Conservation (phyloP, 1,139 yeast species). For the Dujonia santamariae region DNA sequence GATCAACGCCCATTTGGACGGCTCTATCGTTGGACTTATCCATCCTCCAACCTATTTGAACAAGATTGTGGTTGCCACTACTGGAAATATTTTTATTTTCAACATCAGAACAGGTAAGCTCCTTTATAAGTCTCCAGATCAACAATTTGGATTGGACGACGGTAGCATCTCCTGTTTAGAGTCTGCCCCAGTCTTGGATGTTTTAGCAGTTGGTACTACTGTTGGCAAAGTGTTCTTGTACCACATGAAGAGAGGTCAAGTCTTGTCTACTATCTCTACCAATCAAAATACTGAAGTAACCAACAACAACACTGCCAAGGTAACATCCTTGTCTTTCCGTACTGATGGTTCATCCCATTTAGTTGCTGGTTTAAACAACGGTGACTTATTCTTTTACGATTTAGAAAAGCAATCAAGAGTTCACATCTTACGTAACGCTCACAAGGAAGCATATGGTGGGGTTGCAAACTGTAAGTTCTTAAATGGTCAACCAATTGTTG, state of each 20-base stretch:
- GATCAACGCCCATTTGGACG: constrained; percentile 57
- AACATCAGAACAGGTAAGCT: constrained; percentile 80
- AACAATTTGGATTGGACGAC: constrained; percentile 37
- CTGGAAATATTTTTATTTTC: constrained; percentile 57
- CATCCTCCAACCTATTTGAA: constrained; percentile 94
- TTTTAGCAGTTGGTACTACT: constrained; percentile 73
- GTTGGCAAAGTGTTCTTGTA: constrained; percentile 65
- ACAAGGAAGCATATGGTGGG: constrained; percentile 74
- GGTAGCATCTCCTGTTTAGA: constrained; percentile 57
- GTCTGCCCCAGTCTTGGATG: constrained; percentile 82
- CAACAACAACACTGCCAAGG: constrained; percentile 42
- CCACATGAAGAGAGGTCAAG: constrained; percentile 65
- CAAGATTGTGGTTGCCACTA: constrained; percentile 76
- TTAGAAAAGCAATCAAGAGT: constrained; percentile 68
- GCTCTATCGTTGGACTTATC: constrained; percentile 62
- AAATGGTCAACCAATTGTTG: constrained; percentile 88
- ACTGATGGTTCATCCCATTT: constrained; percentile 87
- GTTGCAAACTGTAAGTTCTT: constrained; percentile 73
- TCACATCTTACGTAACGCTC: constrained; percentile 73
- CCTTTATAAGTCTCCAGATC: constrained; percentile 52
- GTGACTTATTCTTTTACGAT: constrained; percentile 86
- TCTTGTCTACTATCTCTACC: constrained; percentile 28
- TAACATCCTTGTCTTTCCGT: constrained; percentile 80
- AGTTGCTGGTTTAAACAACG: constrained; percentile 75
- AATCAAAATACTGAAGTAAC: constrained; percentile 33